Base-by-base conservation (phyloP, 352 stramenopile species). In the Thraustochytrium sp. region DNA sequence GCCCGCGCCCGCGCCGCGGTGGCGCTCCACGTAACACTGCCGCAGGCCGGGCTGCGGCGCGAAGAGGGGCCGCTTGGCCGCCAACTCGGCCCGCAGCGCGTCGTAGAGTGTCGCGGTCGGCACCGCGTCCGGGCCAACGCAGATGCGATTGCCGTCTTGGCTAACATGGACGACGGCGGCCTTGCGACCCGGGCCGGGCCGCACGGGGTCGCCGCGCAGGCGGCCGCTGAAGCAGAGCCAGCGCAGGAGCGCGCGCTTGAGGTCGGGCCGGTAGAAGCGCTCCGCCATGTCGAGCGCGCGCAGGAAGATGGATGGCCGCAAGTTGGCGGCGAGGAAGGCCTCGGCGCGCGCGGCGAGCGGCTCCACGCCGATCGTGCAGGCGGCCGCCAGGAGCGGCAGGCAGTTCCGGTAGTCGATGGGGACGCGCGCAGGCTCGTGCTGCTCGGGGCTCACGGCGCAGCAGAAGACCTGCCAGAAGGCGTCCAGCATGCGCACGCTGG, bases 11-110 rank as follows among this genome's bases (percentile, higher is more conserved):
- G 92, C 87, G 3, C 90, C 91, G 31, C 86, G 85, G n/a, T 92
- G 86, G 16, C 92, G 87, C 76, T 94, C 90, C 26, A 95, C 77
- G 83, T 88, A 93, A 13, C 91, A 91, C 26, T 89, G 84, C 38
- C 13, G 29, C 21, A 26, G n/a, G 4, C 26, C 40, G 11, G n/a
- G n/a, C 21, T 9, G 3, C 29, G 34, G 31, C 36, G 31, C n/a
- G 36, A 75, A 59, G 38, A 44, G 68, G 11, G 4, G 34, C 36
- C 13, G 29, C 54, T 84, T 86, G 34, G 56, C 61, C 38, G 82
- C 84, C 42, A 84, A 44, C 48, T 87, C 85, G 2, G 65, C 42
- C 4, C 61, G 61, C 29, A 84, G 85, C 26, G 82, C 44, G 44
- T 87, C 85, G 48, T 86, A 87, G 48, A 84, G 34, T 61, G 53